Percentiles rank a stretch among this genome's conserved stretches.
Evolutionary conservation across 441 rosid species (phyloP).

Genomic region (Capsella rubella): DNA sequence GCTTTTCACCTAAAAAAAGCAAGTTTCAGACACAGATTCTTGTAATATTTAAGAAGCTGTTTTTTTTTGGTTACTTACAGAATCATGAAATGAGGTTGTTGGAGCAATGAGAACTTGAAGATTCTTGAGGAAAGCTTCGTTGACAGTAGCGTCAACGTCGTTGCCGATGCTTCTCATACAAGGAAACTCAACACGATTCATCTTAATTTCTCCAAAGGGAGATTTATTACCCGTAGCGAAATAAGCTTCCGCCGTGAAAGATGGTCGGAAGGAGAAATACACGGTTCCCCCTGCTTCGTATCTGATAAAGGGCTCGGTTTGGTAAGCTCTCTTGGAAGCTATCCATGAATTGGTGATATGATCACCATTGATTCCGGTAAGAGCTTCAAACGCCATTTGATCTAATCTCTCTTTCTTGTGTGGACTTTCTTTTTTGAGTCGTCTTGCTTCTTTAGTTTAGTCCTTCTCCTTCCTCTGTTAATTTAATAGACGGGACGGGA

Average conservation of each 20-base stretch:
- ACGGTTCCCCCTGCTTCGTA: conserved; percentile 37
- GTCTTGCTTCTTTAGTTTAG: conserved; percentile 7
- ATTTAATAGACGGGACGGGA: neutral
- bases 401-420: neutral
- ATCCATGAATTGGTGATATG: conserved; percentile 49
- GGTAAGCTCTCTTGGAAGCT: conserved; percentile 49
- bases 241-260: conserved; percentile 57
- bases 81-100: conserved; percentile 40
- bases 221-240: conserved; percentile 28
- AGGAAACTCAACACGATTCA: conserved; percentile 52
- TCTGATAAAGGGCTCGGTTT: conserved; percentile 37
- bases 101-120: conserved; percentile 42
- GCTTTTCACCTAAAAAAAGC: conserved; percentile 54
- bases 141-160: conserved; percentile 54
- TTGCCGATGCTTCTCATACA: conserved; percentile 51
- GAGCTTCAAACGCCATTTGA: conserved; percentile 54
- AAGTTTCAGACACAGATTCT: conserved; percentile 25
- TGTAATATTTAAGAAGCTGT: neutral
- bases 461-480: conserved; percentile 7
- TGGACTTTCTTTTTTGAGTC: conserved; percentile 5
- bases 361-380: conserved; percentile 47
- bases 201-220: conserved; percentile 63
- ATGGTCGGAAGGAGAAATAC: conserved; percentile 61
- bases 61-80: conserved; percentile 19
- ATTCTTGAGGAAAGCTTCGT: conserved; percentile 61